Base-by-base conservation (phyloP, 352 stramenopile species). In the Pythium rhizo-oryzae region DNA sequence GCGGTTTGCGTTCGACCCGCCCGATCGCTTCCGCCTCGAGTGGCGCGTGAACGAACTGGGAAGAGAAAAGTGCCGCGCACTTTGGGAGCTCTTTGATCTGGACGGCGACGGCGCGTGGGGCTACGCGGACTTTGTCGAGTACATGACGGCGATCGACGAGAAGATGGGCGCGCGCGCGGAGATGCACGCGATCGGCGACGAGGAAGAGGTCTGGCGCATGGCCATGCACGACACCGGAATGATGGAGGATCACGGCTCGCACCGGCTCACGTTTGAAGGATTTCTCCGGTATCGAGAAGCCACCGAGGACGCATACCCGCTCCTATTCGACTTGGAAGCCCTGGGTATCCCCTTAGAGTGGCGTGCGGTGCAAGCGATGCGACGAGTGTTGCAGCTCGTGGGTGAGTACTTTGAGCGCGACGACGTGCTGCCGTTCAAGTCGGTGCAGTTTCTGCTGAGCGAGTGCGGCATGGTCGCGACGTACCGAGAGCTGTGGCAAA, bases 61-160 rank as follows among this genome's bases (percentile, higher is more conserved):
- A 12, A 44, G 69, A 25, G 77, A 70, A 47, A 88, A 89, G 59
- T 93, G 85, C 67, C 55, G 52, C 18, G 51, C 44, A 16, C 59
- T 93, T 19, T 93, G 83, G 68, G 58, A 74, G 21, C 49, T 75
- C 15, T 93, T 93, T 39, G 82, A 93, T 52, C 50, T 56, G 9
- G 82, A 91, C 44, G 46, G 68, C 15, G 81, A 93, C 65, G 80
- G 75, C 19, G 52, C 55, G 37, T 91, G 82, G 85, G 80, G 62
- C 18, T 77, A 89, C 47, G 52, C 56, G 11, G 85, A 93, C 65
- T 93, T 93, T 23, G 47, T 78, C 28, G 82, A 90, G 50, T 93
- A 90, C 65, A 61, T 84, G 23, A 71, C 74, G 4, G 79, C 70
- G 18, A 49, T 91, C 19, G 64, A 85, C 44, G 50, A 66, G 24